These are phyloP conservation scores for Paratinospora sagittata DNA, from an alignment of 164 flowering plant species.

Conservation along the genomic window DNA sequence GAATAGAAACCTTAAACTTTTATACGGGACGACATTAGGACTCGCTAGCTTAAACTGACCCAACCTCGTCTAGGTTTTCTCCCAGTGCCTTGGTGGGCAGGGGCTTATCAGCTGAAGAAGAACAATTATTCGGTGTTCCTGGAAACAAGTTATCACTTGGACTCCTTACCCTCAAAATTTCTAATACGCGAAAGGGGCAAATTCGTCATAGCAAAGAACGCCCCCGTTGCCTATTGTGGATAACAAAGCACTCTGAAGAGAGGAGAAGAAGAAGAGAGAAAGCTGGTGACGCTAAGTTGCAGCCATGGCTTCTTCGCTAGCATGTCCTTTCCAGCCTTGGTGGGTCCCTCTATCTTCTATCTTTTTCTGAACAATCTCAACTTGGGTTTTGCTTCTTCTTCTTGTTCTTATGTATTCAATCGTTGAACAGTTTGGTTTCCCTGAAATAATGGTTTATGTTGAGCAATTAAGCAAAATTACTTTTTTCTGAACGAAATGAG, in stretches of 20 bases:
- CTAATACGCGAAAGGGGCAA: too few species aligned
- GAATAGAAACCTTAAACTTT: too few species aligned
- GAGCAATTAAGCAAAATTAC: too few species aligned
- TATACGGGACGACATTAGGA: too few species aligned
- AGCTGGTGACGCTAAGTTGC: conserved; percentile 10
- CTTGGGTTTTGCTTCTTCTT: neutral
- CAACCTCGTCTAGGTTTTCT: too few species aligned
- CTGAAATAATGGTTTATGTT: too few species aligned
- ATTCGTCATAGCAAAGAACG: neutral
- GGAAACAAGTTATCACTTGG: neutral
- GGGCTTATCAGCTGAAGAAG: too few species aligned
- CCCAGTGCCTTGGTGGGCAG: too few species aligned
- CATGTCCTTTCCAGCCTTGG: conserved; percentile 35
- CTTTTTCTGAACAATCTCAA: neutral
- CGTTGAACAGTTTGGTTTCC: too few species aligned
- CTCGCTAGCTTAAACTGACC: too few species aligned
- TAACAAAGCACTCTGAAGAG: neutral
- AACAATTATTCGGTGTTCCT: neutral
- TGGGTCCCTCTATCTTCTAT: conserved; percentile 2
- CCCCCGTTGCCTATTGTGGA: neutral
- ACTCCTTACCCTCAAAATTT: too few species aligned
- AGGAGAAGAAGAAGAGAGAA: neutral
- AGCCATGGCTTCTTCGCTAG: conserved; percentile 37
- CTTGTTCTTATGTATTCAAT: neutral
- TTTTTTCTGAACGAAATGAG: too few species aligned